These are phyloP conservation scores for Xylariomycetidae sp. DNA, from an alignment of 2,329 filamentous ascomycete species.

Conservation along the genomic window DNA sequence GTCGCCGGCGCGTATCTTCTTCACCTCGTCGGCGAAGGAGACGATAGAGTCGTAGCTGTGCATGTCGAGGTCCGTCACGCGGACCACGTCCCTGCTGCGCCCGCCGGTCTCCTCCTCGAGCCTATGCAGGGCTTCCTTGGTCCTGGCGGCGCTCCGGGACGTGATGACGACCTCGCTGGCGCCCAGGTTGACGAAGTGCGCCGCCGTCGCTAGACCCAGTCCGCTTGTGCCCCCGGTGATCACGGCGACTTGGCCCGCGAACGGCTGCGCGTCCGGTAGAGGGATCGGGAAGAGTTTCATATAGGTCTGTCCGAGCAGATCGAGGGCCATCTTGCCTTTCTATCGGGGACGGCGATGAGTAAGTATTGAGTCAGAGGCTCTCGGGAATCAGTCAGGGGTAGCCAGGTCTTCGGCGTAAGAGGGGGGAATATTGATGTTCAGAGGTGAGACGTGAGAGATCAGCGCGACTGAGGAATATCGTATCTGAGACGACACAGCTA, in stretches of 20 bases:
- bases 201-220: conserved; percentile 35
- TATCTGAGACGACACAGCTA: too few relatives aligned
- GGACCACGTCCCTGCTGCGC: conserved; percentile 14
- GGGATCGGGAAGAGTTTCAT: conserved; percentile 22
- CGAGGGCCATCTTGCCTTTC: conserved; percentile 8
- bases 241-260: conserved; percentile 27
- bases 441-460: too few relatives aligned
- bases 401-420: too few relatives aligned
- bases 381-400: too few relatives aligned
- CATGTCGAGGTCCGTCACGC: conserved; percentile 22
- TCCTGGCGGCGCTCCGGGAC: conserved; percentile 30
- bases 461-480: too few relatives aligned
- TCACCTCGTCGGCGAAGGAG: conserved; percentile 16
- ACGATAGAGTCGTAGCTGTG: conserved; percentile 19
- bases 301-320: conserved; percentile 14
- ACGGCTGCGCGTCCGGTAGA: conserved; percentile 16
- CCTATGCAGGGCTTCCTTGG: conserved; percentile 30
- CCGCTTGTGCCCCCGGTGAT: conserved; percentile 38
- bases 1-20: conserved; percentile 11
- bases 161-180: conserved; percentile 37
- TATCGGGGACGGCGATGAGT: too few relatives aligned
- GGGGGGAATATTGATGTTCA: too few relatives aligned
- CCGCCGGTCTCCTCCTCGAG: conserved; percentile 26
- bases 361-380: too few relatives aligned
- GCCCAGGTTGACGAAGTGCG: conserved; percentile 34